Evolutionary conservation across 2,329 filamentous ascomycete species (phyloP), one percentile per base, ranked within the genome.

Genomic region (Botrytis paeoniae): DNA sequence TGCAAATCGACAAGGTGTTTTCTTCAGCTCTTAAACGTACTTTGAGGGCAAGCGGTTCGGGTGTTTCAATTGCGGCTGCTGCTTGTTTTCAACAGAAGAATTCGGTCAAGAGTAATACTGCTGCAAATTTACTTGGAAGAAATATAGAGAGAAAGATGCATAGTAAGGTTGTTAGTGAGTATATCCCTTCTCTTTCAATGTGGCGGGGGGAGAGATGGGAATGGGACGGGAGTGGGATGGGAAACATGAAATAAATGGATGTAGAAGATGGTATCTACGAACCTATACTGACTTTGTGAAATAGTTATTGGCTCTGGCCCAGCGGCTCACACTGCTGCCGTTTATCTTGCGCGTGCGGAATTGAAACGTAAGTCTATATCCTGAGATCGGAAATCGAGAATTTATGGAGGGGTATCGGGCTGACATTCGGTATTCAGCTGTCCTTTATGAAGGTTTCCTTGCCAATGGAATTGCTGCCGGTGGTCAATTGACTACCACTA

Each of bases 371-470:
- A 88, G 78, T 77, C 20, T 20, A 64, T 35, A 25, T 25, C 22
- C n/a, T 45, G 35, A 35, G 35, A 32, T 54, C 3, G 45, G 37
- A 51, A 54, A 4, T 32, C 10, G 59, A 32, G 37, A 35, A n/a
- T 6, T 14, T n/a, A 75, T 89, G 73, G 76, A 73, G 76, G 71
- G 60, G 4, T 18, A n/a, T 54, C 12, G 5, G 6, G 25, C 35
- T 57, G 48, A 41, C 64, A 10, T 39, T 41, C 10, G n/a, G 18
- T 29, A 8, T 59, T 41, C 71, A 81, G 89, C 96, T 76, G 93
- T 98, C 76, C 88, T 99, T 78, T 99, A 98, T 82, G 96, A 99
- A 85, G 96, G 96, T 79, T 97, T 99, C 88, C 91, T 99, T 83
- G 96, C 96, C 79, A 96, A 98, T 81, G 96, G 95, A 80, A 97